These are phyloP conservation scores for Hyphopichia wangnamkhiaoensis DNA, from an alignment of 1,139 yeast species.

Conservation along the genomic window DNA sequence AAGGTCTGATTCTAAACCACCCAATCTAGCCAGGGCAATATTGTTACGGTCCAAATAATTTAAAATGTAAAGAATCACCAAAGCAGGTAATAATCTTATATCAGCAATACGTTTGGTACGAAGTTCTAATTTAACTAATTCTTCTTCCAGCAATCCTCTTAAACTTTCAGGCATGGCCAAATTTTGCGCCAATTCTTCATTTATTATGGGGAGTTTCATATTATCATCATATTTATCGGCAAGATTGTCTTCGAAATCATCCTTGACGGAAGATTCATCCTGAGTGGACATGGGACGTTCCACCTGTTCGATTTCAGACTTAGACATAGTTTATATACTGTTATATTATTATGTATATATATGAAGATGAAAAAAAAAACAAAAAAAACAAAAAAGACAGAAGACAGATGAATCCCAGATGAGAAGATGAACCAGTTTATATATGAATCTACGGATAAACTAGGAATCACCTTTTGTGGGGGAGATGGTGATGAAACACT, in stretches of 20 bases:
- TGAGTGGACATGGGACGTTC: not conserved
- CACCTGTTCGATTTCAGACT: conserved; percentile 1
- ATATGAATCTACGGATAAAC: no score
- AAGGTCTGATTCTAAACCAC: conserved; percentile 55
- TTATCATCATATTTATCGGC: not conserved
- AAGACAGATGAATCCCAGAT: no score
- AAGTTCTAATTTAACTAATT: conserved; percentile 37
- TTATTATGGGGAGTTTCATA: no score
- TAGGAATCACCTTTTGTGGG: no score
- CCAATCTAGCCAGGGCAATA: conserved; percentile 62
- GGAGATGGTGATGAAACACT: no score
- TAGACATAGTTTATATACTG: no score
- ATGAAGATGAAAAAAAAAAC: no score
- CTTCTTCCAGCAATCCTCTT: conserved; percentile 33
- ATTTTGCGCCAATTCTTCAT: not conserved
- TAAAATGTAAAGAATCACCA: conserved; percentile 52
- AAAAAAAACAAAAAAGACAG: no score
- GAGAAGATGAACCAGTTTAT: no score
- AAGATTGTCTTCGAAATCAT: not conserved
- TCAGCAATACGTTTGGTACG: conserved; percentile 49
- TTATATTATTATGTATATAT: no score
- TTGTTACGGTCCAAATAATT: conserved; percentile 61
- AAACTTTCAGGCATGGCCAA: conserved; percentile 31
- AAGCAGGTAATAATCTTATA: conserved; percentile 54
- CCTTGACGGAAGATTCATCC: not conserved